Evolutionary conservation across 2,329 filamentous ascomycete genomes (phyloP), one percentile per base, ranked within the genome.

Genomic region (Hortaea werneckii): DNA sequence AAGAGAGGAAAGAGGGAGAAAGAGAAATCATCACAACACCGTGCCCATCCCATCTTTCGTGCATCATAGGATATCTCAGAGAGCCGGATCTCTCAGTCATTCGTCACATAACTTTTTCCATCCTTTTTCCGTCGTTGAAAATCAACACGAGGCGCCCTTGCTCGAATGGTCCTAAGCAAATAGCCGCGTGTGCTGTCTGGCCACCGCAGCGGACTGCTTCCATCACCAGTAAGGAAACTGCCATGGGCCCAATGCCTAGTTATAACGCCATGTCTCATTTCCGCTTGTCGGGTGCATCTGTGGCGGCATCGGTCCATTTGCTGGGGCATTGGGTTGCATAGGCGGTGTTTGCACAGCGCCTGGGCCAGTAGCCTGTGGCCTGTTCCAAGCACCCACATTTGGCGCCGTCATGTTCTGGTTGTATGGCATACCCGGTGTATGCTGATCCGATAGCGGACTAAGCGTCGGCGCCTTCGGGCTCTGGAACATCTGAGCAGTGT

Each of bases 391-490:
- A 10, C 29, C 20, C 7, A 20, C 12, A 9, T 34, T 29, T 10
- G 29, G 35, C 8, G 42, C 29, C 26, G 42, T 40, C 28, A n/a
- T 7, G 28, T 40, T 29, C 10, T 43, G 29, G 29, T 41, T 45
- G 32, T 43, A 44, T 32, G 30, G n/a, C 5, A 29, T 26, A 35
- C 54, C 55, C 8, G 57, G 57, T 9, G 58, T 56, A 43, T 58
- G 54, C 7, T 52, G 50, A 39, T 63, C 59, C 4, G 52, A 55
- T 42, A 65, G 44, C 20, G 63, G 63, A 43, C 58, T 65, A 7
- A 55, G 54, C 13, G 56, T 63, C 3, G 58, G 60, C 28, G 56
- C 58, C 47, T 60, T 55, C 12, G 59, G 59, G 39, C 58, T 64
- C 41, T 59, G 52, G 54, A 53, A 55, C 47, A 56, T 52, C 45